Conservation (phyloP, 225 moss, liverwort and hornwort species). For the Sphagnum tenellum region DNA sequence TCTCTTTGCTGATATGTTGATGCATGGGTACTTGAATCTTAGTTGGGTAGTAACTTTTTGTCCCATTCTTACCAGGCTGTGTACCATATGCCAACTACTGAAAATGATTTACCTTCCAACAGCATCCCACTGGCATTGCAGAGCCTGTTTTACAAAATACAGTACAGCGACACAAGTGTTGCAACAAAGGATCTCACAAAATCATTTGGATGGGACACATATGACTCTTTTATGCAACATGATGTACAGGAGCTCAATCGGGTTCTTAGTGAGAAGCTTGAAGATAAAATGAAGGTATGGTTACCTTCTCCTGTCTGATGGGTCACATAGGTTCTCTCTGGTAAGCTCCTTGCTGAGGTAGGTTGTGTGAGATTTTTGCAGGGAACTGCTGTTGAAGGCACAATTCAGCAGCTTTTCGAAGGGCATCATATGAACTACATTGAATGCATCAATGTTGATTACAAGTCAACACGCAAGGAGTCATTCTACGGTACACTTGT, state of each 20-base stretch:
- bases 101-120: constrained; percentile 70
- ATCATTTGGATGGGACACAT: constrained; percentile 79
- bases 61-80: constrained; percentile 32
- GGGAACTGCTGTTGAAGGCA: constrained; percentile 77
- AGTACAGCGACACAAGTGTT: constrained; percentile 72
- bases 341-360: not conserved
- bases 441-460: constrained; percentile 77
- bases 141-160: constrained; percentile 79
- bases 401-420: constrained; percentile 78
- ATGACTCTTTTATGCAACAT: constrained; percentile 78
- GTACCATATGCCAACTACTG: constrained; percentile 77
- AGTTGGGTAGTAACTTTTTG: not conserved
- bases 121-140: constrained; percentile 83
- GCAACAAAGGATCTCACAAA: constrained; percentile 73
- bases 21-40: no score
- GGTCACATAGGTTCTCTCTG: no score
- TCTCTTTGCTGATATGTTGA: no score
- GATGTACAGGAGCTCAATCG: constrained; percentile 81
- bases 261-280: constrained; percentile 73
- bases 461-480: constrained; percentile 80
- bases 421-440: constrained; percentile 87
- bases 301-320: not conserved
- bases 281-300: constrained; percentile 73
- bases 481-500: constrained; percentile 59
- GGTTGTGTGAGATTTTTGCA: constrained; percentile 14